Evolutionary conservation across 31 red algal genomes (phyloP).

Genomic region (Asparagopsis taxiformis): DNA sequence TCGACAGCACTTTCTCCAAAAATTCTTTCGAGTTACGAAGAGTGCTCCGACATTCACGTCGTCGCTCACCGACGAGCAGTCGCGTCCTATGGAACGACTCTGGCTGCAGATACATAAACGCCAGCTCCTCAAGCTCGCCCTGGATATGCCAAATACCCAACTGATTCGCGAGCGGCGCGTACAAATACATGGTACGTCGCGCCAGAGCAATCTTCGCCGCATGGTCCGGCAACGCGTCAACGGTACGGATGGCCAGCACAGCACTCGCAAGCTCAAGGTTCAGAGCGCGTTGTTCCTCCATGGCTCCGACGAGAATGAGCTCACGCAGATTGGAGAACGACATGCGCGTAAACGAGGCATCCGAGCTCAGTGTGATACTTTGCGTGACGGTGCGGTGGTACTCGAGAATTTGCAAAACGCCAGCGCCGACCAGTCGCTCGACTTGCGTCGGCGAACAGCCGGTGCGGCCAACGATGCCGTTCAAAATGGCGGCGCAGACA

Average conservation of each 20-base stretch:
- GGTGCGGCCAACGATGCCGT: constrained; percentile 24
- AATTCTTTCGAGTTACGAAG: constrained; percentile 49
- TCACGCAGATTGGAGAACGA: constrained; percentile 51
- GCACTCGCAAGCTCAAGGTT: constrained; percentile 57
- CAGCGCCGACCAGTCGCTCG: constrained; percentile 34
- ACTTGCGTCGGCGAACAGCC: constrained; percentile 24
- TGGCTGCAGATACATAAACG: constrained; percentile 77
- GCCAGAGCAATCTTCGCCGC: constrained; percentile 28
- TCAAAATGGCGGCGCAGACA: constrained; percentile 67
- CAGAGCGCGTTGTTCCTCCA: constrained; percentile 64
- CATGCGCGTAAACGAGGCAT: constrained; percentile 35
- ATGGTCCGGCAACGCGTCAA: constrained; percentile 9
- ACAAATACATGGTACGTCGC: constrained; percentile 46
- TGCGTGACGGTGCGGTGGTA: constrained; percentile 20
- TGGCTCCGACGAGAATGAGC: constrained; percentile 38
- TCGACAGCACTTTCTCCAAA: constrained; percentile 48
- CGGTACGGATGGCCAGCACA: constrained; percentile 35
- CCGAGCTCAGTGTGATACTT: constrained; percentile 23
- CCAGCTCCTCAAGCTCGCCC: constrained; percentile 84
- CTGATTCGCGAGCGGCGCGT: constrained; percentile 79
- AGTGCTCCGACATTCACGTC: constrained; percentile 47
- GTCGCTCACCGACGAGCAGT: constrained; percentile 44
- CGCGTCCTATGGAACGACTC: constrained; percentile 48
- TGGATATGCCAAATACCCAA: constrained; percentile 82
- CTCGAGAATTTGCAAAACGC: constrained; percentile 36